Evolutionary conservation across 148 eudicot genomes (phyloP), one percentile per base, ranked within the genome.

Genomic region (Salicornia ramosissima): DNA sequence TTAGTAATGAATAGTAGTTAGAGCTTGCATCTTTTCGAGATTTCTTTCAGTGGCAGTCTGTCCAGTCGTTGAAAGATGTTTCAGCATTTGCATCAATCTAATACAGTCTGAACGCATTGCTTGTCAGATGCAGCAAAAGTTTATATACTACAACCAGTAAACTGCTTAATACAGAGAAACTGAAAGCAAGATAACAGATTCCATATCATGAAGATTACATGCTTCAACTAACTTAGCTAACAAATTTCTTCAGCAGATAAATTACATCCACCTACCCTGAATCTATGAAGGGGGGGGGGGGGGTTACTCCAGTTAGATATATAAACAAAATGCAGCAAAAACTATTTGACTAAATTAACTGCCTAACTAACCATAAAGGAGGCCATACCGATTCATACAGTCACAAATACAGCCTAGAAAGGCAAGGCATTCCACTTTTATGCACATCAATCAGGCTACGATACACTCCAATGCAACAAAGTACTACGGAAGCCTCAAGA

Each of bases 401-500:
- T 36, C 68, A 50, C 47, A 24, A 50, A 49, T 75, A 68, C 61
- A 68, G 67, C 15, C 77, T 58, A 47, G 46, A 28, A 70, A 57
- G 73, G 53, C 47, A 61, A 34, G 39, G 47, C 68, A 14, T 36
- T 49, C 51, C 60, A 22, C 61, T 59, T 26, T 68, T 51, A 51
- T 61, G 73, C 67, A 68, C 73, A 74, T 58, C n/a, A n/a, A 8
- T 3, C 50, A 51, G 22, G 29, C 40, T 56, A 0, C 16, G 2
- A 14, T 47, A 50, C 33, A n/a, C n/a, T 50, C 25, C 14, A 19
- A 46, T 36, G 16, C 67, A 29, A 49, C 54, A n/a, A 29, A 26
- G 62, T 36, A 12, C 73, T 34, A 50, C 68, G 33, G 72, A 42
- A 65, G 63, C 71, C 71, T 68, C 73, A 68, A 75, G 78, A 75